Base-by-base conservation (phyloP, 2,329 filamentous ascomycete species). In the Fusarium mexicanum region DNA sequence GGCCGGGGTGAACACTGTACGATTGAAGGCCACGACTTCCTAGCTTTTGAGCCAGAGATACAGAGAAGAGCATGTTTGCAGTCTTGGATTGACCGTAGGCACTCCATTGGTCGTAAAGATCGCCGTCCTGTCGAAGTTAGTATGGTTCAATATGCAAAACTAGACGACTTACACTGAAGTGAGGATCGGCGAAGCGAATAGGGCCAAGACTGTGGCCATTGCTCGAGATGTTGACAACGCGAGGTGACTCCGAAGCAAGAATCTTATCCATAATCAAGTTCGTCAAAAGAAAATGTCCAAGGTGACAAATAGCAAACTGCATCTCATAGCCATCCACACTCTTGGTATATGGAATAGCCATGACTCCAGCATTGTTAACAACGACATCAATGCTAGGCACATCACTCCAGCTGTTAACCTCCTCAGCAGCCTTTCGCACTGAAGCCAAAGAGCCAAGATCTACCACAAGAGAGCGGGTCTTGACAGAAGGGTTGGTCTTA, bases 211-310 rank as follows among this genome's bases (percentile, higher is more conserved):
- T 66, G 69, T 83, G 79, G 37, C 80, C 76, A 48, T 80, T 69
- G 64, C 80, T 80, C n/a, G 80, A 81, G 12, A 87, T 80, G 64
- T 83, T 86, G 41, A 87, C 80, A 14, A 87, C 76, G 0, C 86
- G 79, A 14, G 71, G 81, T 40, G 70, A 77, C 61, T 54, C 66
- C 40, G 82, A 77, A 8, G 78, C 79, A 24, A 86, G 76, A 8
- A 87, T 67, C 73, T 85, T 86, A 1, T 78, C 79, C 79, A 86
- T 83, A 51, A 87, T 76, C 26, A 86, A 76, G 69, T 85, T 85
- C 20, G 84, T 83, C 41, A 88, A 79, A 5, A 87, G 79, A 55
- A 85, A 88, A 73, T 86, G 86, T 0, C 82, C 83, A 11, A 88
- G 58, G 59, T 88, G 83, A 58, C 86, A 87, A 6, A 82, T 83